Conservation (phyloP, 257 asterid genomes). For the Penstemon newberryi region DNA sequence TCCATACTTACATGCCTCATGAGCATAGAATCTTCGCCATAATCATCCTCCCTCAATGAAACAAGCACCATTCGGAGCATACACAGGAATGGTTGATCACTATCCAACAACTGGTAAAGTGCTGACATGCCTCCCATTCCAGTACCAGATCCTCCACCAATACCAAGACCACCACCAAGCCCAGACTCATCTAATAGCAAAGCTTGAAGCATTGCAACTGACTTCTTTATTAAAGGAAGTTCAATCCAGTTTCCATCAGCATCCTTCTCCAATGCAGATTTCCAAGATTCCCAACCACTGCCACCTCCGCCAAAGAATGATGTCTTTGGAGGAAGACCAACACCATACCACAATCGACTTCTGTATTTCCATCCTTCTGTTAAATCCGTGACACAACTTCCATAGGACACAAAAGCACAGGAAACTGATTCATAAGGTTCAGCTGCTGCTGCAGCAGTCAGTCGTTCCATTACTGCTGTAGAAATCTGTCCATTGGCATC, state of each 20-base stretch:
- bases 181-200: conserved; percentile 92
- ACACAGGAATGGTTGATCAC: conserved; percentile 97
- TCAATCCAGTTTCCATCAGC: conserved; percentile 86
- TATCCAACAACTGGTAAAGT: conserved; percentile 90
- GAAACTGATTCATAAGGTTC: conserved; percentile 95
- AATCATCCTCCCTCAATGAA: conserved; percentile 92
- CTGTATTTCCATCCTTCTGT: conserved; percentile 97
- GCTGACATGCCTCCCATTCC: conserved; percentile 99
- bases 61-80: conserved; percentile 98
- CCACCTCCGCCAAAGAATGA: conserved; percentile 86
- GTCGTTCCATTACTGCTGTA: conserved; percentile 81
- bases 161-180: conserved; percentile 97
- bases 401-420: conserved; percentile 92
- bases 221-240: conserved; percentile 84
- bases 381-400: conserved; percentile 80
- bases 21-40: conserved; percentile 72
- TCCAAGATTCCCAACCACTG: conserved; percentile 98
- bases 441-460: conserved; percentile 93
- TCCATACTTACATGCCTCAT: conserved; percentile 55
- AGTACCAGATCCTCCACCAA: conserved; percentile 99
- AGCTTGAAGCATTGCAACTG: conserved; percentile 95
- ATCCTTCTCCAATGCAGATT: conserved; percentile 81
- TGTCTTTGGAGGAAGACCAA: conserved; percentile 62
- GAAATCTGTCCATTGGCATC: conserved; percentile 87
- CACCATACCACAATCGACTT: conserved; percentile 94